Conservation (phyloP, 768 basidiomycete genomes). For the Leccinum obscurum region DNA sequence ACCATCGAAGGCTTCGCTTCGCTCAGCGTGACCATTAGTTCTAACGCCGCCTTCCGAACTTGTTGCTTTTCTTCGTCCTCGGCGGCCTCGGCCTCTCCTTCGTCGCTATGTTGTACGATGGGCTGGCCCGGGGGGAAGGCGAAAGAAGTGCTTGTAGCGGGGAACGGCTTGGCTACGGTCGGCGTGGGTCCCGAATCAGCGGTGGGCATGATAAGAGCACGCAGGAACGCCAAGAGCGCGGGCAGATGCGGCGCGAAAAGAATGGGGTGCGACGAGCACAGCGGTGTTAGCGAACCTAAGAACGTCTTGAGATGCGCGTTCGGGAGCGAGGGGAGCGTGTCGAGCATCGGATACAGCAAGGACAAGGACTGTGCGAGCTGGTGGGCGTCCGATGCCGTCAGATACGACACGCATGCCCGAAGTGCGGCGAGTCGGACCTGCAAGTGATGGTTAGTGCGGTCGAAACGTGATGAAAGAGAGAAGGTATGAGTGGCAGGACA, state of each 20-base stretch:
- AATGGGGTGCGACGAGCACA: constrained; percentile 63
- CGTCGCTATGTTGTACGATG: constrained; percentile 20
- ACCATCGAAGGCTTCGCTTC: constrained; percentile 76
- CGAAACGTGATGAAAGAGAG: not conserved
- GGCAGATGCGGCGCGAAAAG: constrained; percentile 76
- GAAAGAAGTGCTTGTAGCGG: constrained; percentile 36
- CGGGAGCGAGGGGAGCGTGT: constrained; percentile 64
- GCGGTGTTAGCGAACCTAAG: constrained; percentile 66
- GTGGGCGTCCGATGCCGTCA: constrained; percentile 57
- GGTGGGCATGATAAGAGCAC: constrained; percentile 67
- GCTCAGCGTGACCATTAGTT: constrained; percentile 80
- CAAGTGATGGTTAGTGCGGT: not conserved
- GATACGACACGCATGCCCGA: constrained; percentile 66
- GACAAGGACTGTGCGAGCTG: constrained; percentile 62
- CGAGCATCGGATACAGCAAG: constrained; percentile 71
- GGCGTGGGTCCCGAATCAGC: constrained; percentile 54
- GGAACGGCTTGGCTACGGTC: constrained; percentile 48
- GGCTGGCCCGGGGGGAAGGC: constrained; percentile 39
- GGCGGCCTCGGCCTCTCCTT: constrained; percentile 38
- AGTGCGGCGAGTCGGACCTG: constrained; percentile 77
- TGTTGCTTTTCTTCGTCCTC: constrained; percentile 68
- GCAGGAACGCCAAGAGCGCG: constrained; percentile 68
- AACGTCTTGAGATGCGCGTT: constrained; percentile 60
- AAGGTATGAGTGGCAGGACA: constrained; percentile 1
- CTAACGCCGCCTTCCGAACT: constrained; percentile 70